phyloP scores from a whole-genome alignment of 2,329 filamentous ascomycete genomes.

The Trematosphaeria pertusa region DNA sequence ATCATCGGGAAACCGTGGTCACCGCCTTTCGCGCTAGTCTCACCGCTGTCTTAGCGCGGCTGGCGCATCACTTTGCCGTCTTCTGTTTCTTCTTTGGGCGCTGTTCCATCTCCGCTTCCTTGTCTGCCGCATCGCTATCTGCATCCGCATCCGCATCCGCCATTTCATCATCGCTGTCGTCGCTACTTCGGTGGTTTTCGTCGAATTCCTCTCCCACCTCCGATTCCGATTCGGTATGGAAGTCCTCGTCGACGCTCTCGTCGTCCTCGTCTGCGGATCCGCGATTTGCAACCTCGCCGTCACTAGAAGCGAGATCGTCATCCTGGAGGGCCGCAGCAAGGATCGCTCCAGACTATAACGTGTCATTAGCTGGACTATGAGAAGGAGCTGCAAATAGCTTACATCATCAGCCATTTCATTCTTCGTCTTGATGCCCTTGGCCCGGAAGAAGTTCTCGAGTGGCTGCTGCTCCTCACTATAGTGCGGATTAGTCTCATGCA shows the following conservation, averaged over 20 bases:
- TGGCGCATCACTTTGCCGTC: slow-evolving; percentile 50
- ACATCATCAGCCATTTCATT: slow-evolving; percentile 98
- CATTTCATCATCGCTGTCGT: slow-evolving; percentile 70
- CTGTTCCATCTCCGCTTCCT: slow-evolving; percentile 58
- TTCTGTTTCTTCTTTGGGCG: slow-evolving; percentile 72
- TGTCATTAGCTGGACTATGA: slow-evolving; percentile 30
- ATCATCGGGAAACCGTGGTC: slow-evolving; percentile 25
- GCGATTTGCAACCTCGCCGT: slow-evolving; percentile 77
- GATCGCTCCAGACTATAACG: slow-evolving; percentile 59
- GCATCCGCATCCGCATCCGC: slow-evolving; percentile 70
- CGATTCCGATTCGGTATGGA: slow-evolving; percentile 88
- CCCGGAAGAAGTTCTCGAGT: slow-evolving; percentile 96
- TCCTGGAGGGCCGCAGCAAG: slow-evolving; percentile 84
- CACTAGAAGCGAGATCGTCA: slow-evolving; percentile 81
- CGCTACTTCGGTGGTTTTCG: slow-evolving; percentile 86
- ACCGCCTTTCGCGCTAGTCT: slow-evolving; percentile 25
- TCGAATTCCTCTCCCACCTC: slow-evolving; percentile 98
- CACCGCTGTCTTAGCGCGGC: slow-evolving; percentile 9
- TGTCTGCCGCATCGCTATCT: slow-evolving; percentile 61
- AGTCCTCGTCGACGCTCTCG: slow-evolving; percentile 95
- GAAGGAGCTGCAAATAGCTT: slow-evolving; percentile 49
- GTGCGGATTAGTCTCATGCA: slow-evolving; percentile 33
- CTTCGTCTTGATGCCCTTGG: slow-evolving; percentile 93
- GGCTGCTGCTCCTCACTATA: slow-evolving; percentile 86
- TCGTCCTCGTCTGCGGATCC: slow-evolving; percentile 96